A percentile compares a stretch with the other conserved stretches of the same genome.
Conservation (phyloP, 2,329 filamentous ascomycete genomes). For the Penicillium janthinellum region DNA sequence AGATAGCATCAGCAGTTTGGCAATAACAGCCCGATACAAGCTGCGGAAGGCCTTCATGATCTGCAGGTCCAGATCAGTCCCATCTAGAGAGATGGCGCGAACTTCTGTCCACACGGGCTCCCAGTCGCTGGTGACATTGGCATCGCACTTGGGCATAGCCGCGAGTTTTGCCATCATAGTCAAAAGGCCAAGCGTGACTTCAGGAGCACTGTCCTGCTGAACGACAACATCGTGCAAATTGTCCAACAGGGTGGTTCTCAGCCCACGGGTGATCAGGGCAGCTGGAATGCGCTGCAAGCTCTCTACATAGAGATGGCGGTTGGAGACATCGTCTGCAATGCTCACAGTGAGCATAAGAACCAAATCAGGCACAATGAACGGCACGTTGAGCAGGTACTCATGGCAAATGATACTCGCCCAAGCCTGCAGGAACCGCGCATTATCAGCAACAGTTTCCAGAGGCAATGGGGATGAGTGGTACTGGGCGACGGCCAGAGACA, state of each 20-base stretch:
- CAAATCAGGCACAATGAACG: constrained; percentile 38
- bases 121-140: constrained; percentile 38
- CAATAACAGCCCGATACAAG: constrained; percentile 38
- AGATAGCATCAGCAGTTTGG: constrained; percentile 38
- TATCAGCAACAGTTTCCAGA: constrained; percentile 30
- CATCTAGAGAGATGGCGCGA: constrained; percentile 35
- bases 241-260: constrained; percentile 39
- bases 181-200: constrained; percentile 36
- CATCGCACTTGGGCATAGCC: constrained; percentile 43
- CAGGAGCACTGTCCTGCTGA: constrained; percentile 28
- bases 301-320: constrained; percentile 35
- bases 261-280: constrained; percentile 40
- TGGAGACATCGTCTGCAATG: constrained; percentile 33
- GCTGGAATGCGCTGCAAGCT: constrained; percentile 42
- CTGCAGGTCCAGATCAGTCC: constrained; percentile 36
- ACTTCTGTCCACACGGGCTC: constrained; percentile 41
- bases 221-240: constrained; percentile 37
- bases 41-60: constrained; percentile 42
- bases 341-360: constrained; percentile 36
- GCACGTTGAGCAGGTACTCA: constrained; percentile 41
- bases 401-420: constrained; percentile 44
- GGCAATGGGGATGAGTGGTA: constrained; percentile 27
- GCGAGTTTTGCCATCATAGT: constrained; percentile 45
- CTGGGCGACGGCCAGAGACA: constrained; percentile 35
- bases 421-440: constrained; percentile 38